Evolutionary conservation across 2,329 filamentous ascomycete genomes (phyloP).

Genomic region (Aspergillus tubingensis): DNA sequence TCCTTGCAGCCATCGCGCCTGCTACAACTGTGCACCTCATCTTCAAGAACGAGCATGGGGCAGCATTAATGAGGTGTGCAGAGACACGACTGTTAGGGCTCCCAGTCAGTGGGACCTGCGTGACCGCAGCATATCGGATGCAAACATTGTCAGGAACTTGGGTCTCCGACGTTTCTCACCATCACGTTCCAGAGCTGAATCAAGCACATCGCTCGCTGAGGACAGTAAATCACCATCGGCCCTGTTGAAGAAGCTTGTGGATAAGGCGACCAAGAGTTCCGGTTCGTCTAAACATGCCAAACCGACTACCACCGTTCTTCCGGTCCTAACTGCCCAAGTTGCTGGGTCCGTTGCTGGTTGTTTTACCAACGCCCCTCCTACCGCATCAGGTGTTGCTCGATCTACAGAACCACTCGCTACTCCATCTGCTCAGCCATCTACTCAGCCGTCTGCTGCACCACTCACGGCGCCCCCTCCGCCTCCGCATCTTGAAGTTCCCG

Average conservation of each 20-base stretch:
- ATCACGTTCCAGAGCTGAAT: not conserved
- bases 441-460: not conserved
- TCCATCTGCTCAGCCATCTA: not conserved
- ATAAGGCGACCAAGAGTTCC: too few relatives aligned
- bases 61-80: conserved; percentile 47
- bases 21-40: conserved; percentile 20
- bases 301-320: too few relatives aligned
- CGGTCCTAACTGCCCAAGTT: too few relatives aligned
- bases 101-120: conserved; percentile 33
- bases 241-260: too few relatives aligned
- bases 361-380: too few relatives aligned
- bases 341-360: too few relatives aligned
- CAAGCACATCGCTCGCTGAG: not conserved
- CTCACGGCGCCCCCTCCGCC: not conserved
- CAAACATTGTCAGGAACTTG: conserved; percentile 23
- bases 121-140: conserved; percentile 32
- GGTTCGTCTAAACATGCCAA: too few relatives aligned
- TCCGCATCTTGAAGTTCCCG: not conserved
- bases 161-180: conserved; percentile 8
- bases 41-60: conserved; percentile 46
- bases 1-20: conserved; percentile 19
- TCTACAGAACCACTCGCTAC: not conserved
- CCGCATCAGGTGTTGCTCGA: too few relatives aligned
- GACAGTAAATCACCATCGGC: too few relatives aligned
- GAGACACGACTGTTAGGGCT: conserved; percentile 26